Percentiles rank a stretch among this genome's conserved stretches.
Evolutionary conservation across 2,329 filamentous ascomycete species (phyloP).

Genomic region (Penicillium frequentans): DNA sequence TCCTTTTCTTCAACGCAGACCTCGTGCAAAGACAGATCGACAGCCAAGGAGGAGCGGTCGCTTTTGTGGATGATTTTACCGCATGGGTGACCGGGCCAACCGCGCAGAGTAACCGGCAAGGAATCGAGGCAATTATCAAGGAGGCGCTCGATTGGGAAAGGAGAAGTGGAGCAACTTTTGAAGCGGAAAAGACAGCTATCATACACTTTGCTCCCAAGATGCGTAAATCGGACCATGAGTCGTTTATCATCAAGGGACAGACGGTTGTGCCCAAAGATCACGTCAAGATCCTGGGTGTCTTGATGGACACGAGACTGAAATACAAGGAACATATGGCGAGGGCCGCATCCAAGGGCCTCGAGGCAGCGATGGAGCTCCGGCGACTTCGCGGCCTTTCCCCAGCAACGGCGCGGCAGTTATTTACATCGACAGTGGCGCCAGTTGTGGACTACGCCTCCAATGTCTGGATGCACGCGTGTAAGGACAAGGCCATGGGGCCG

Average conservation of each 20-base stretch:
- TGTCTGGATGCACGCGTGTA: slow-evolving; percentile 22
- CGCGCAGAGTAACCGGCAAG: slow-evolving; percentile 10
- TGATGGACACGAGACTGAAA: slow-evolving; percentile 28
- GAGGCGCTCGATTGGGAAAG: slow-evolving; percentile 25
- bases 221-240: slow-evolving; percentile 16
- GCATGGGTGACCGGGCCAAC: slow-evolving; percentile 13
- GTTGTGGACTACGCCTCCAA: slow-evolving; percentile 27
- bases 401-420: slow-evolving; percentile 21
- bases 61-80: slow-evolving; percentile 20
- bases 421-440: slow-evolving; percentile 25
- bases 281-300: slow-evolving; percentile 23
- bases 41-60: slow-evolving; percentile 20
- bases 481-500: slow-evolving; percentile 14
- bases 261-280: slow-evolving; percentile 13
- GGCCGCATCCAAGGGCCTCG: slow-evolving; percentile 25
- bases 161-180: slow-evolving; percentile 33
- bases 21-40: slow-evolving; percentile 35
- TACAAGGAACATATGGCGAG: slow-evolving; percentile 24
- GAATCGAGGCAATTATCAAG: slow-evolving; percentile 18
- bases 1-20: slow-evolving; percentile 12
- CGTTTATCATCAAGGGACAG: slow-evolving; percentile 22
- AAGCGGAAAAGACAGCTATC: slow-evolving; percentile 34
- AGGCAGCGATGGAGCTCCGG: slow-evolving; percentile 19
- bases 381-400: slow-evolving; percentile 13
- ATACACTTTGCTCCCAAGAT: slow-evolving; percentile 34